Evolutionary conservation across 2,329 filamentous ascomycete genomes (phyloP).

Genomic region (Fusarium acutatum): DNA sequence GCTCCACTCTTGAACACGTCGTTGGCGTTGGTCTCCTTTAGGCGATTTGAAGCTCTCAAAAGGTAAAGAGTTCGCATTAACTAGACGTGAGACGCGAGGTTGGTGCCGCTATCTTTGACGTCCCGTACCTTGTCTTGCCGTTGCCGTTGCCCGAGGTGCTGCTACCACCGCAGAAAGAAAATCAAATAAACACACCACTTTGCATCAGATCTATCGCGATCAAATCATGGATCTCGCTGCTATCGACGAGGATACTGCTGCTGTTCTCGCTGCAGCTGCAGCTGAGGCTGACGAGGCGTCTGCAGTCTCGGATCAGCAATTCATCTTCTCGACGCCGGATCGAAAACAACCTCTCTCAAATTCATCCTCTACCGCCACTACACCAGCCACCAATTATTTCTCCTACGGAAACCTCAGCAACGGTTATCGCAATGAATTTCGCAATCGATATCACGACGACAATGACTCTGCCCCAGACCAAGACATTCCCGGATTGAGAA

Average conservation of each 20-base stretch:
- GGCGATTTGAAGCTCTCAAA: constrained; percentile 32
- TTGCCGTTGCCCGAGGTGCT: constrained; percentile 11
- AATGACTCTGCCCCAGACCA: constrained; percentile 30
- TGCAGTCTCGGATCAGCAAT: constrained; percentile 32
- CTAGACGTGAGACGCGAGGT: constrained; percentile 10
- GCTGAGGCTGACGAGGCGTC: constrained; percentile 33
- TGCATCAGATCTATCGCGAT: background rate
- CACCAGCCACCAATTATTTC: constrained; percentile 39
- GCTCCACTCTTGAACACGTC: constrained; percentile 33
- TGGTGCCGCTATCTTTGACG: constrained; percentile 23
- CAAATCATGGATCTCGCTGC: constrained; percentile 38
- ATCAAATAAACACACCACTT: constrained; percentile 6
- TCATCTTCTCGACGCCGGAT: constrained; percentile 40
- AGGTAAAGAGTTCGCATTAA: constrained; percentile 31
- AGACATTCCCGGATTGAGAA: constrained; percentile 35
- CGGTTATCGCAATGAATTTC: constrained; percentile 38
- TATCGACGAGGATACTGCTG: constrained; percentile 42
- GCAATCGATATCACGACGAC: constrained; percentile 39
- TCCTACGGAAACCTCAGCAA: constrained; percentile 19
- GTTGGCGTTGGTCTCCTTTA: constrained; percentile 36
- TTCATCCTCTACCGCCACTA: constrained; percentile 27
- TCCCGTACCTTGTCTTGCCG: constrained; percentile 10
- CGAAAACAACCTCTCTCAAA: constrained; percentile 33
- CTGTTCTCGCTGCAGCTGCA: constrained; percentile 37
- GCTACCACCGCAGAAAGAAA: background rate